Evolutionary conservation across 176 grass and related monocot species (phyloP).

Genomic region (Aegilops sharonensis): DNA sequence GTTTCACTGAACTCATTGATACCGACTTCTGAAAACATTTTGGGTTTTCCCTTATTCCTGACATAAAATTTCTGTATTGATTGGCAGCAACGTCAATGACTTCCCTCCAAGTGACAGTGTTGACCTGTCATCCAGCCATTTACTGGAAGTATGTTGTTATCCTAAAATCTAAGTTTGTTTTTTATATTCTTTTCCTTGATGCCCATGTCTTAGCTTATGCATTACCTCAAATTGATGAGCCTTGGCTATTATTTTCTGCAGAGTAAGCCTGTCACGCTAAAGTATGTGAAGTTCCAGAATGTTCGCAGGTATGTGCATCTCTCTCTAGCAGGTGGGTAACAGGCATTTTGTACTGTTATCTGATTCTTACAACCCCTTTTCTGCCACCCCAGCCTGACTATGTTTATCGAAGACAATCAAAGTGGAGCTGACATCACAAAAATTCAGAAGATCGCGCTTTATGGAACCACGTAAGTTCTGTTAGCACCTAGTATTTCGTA

Average conservation of each 20-base stretch:
- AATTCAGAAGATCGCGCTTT: constrained; percentile 88
- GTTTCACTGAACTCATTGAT: constrained; percentile 7
- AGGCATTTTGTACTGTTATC: background rate
- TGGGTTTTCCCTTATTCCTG: constrained; percentile 11
- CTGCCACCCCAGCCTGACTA: constrained; percentile 64
- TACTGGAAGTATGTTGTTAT: constrained; percentile 58
- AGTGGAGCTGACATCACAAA: constrained; percentile 66
- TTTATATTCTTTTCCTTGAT: background rate
- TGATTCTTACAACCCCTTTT: constrained; percentile 25
- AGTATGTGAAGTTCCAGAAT: constrained; percentile 99
- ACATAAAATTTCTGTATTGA: constrained; percentile 32
- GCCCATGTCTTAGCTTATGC: background rate
- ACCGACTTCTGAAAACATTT: background rate
- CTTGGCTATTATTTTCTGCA: constrained; percentile 42
- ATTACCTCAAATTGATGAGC: constrained; percentile 19
- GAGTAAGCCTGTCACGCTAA: constrained; percentile 60
- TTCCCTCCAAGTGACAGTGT: constrained; percentile 86
- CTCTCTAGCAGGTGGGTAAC: background rate
- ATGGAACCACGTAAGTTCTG: constrained; percentile 81
- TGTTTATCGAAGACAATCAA: constrained; percentile 99
- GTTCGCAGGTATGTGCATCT: constrained; percentile 75
- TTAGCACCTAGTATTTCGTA: background rate
- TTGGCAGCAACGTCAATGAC: constrained; percentile 87
- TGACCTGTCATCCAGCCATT: constrained; percentile 62
- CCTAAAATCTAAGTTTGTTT: background rate